phyloP scores from a whole-genome alignment of 768 basidiomycete genomes.

The Pisolithus albus region DNA sequence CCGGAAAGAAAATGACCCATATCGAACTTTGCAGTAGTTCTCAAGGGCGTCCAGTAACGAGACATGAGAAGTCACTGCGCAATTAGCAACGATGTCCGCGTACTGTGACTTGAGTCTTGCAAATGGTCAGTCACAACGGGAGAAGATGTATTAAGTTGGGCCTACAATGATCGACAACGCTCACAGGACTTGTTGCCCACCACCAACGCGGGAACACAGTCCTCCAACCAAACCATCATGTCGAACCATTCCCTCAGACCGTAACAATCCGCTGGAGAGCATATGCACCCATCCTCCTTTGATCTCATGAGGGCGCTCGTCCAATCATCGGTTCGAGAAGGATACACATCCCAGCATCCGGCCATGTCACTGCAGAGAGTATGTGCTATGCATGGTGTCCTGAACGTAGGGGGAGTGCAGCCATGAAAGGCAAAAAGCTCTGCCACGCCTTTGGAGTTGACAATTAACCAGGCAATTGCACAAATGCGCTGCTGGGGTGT shows the following conservation, averaged over 20 bases:
- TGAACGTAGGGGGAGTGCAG: not conserved
- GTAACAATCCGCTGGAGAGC: not conserved
- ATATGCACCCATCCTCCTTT: not conserved
- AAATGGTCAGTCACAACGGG: not conserved
- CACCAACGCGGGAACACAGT: not conserved
- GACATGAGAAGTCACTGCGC: too few relatives aligned
- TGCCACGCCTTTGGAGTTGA: too few relatives aligned
- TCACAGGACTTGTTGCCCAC: not conserved
- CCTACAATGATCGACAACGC: not conserved
- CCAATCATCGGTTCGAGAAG: not conserved
- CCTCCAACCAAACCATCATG: not conserved
- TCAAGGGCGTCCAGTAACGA: too few relatives aligned
- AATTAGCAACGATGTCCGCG: too few relatives aligned
- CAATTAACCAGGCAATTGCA: too few relatives aligned
- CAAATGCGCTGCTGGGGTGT: not conserved
- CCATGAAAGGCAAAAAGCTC: too few relatives aligned
- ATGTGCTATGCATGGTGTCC: not conserved
- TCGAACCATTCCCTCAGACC: not conserved
- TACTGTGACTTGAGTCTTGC: not conserved
- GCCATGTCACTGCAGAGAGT: not conserved
- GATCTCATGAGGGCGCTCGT: not conserved
- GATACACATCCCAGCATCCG: not conserved
- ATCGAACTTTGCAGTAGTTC: too few relatives aligned
- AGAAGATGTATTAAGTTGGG: too few relatives aligned
- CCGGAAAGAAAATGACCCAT: too few relatives aligned